Base-by-base conservation (phyloP, 1,139 yeast species). In the Candida pseudocylindracea region DNA sequence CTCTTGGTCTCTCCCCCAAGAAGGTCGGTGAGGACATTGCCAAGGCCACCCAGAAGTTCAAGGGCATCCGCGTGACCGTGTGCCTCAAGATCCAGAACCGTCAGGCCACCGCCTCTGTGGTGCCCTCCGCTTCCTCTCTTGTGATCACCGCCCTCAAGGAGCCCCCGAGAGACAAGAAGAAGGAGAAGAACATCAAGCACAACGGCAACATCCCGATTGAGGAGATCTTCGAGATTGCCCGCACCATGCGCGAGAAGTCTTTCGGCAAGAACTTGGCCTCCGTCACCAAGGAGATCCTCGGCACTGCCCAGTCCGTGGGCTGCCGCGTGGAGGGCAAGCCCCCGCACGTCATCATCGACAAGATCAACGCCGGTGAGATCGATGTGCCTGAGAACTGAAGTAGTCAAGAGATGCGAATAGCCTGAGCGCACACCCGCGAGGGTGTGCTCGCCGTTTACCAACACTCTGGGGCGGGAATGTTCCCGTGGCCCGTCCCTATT, bases 21-120 rank as follows among this genome's bases (percentile, higher is more conserved):
- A 88, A 88, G 79, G 95, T 91, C 57, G 99, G 99, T 81, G 99
- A 88, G 68, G 98, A 88, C 63, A 88, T 88, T 55, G 98, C 98
- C 65, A 91, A 91, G 78, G 98, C 98, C 61, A 88, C 98, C 69
- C 79, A 81, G 71, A 73, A 75, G 60, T 88, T 72, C 91, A 85
- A 85, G 69, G 99, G 99, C 72, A 85, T 88, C 55, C 81, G 88
- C 66, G 98, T 88, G 57, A 88, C 98, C 52, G 96, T 91, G 46
- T 93, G 81, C 69, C 76, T 91, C 65, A 88, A 76, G 63, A 85
- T 88, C 58, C 99, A 88, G 72, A 88, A 88, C 92, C 85, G 99
- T 78, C 99, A 88, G 71, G 99, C 99, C 53, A 68, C 79, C 49
- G 93, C 92, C 52, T 83, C 96, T 43, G 96, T 88, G 60, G 99